Conservation (phyloP, 1,139 yeast genomes). For the Taphrina sp. region DNA sequence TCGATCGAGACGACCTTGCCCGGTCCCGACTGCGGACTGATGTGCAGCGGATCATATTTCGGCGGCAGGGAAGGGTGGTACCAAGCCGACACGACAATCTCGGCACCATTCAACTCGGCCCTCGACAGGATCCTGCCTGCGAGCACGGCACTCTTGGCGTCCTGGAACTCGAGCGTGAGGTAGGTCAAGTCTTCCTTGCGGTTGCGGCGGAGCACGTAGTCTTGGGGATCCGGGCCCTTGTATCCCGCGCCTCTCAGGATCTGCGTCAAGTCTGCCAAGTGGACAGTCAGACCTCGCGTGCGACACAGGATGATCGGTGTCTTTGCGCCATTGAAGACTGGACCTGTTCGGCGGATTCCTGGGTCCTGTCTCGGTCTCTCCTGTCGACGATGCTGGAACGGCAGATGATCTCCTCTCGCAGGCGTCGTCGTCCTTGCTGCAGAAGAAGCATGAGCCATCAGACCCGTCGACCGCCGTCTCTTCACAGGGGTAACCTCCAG, state of each 20-base stretch:
- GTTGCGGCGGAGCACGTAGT: slow-evolving; percentile 8
- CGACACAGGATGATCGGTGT: slow-evolving; percentile 2
- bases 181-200: not conserved
- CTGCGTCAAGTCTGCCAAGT: slow-evolving; percentile 1
- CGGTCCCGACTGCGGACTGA: slow-evolving; percentile 12
- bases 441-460: too few relatives aligned
- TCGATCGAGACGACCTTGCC: slow-evolving; percentile 12
- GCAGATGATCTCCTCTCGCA: too few relatives aligned
- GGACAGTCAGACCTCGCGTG: not conserved
- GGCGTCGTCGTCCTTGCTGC: too few relatives aligned
- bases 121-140: not conserved
- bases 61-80: not conserved
- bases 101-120: not conserved
- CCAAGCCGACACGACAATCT: not conserved
- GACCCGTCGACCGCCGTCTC: too few relatives aligned
- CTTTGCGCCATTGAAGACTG: too few relatives aligned
- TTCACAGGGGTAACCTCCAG: too few relatives aligned
- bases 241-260: too few relatives aligned
- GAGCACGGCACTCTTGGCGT: not conserved
- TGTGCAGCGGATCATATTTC: slow-evolving; percentile 13
- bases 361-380: too few relatives aligned
- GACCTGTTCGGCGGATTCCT: too few relatives aligned
- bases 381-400: too few relatives aligned
- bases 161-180: not conserved
- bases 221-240: too few relatives aligned